A percentile compares a stretch with the other conserved stretches of the same genome.
Conservation (phyloP, 1,284 basidiomycete species). For the Inonotus obliquus region DNA sequence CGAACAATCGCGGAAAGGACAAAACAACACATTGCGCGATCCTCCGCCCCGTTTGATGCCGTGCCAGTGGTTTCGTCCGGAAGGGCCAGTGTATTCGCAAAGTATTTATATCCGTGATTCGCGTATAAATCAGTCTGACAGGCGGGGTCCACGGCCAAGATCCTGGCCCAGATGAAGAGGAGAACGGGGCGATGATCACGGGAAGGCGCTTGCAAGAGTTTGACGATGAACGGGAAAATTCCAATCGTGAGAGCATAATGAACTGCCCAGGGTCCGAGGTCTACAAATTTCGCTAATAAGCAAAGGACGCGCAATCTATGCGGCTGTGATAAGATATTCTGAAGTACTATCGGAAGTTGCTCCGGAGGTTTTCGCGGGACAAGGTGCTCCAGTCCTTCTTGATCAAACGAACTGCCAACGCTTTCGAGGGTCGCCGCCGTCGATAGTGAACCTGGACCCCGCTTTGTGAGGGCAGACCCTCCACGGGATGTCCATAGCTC, state of each 20-base stretch:
- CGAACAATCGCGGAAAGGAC: conserved; percentile 92
- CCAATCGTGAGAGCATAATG: conserved; percentile 97
- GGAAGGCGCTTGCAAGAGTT: conserved; percentile 91
- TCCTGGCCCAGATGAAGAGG: conserved; percentile 98
- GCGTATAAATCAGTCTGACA: conserved; percentile 91
- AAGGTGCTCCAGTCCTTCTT: conserved; percentile 47
- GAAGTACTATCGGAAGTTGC: conserved; percentile 95
- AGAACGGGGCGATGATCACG: conserved; percentile 95
- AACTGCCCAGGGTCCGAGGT: conserved; percentile 98
- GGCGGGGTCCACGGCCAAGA: conserved; percentile 90
- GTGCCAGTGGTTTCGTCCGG: conserved; percentile 47
- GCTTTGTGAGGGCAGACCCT: conserved; percentile 73
- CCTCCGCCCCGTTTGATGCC: conserved; percentile 91
- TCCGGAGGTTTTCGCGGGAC: conserved; percentile 89
- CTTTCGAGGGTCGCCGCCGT: conserved; percentile 11
- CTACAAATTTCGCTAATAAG: conserved; percentile 95
- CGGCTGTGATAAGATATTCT: conserved; percentile 94
- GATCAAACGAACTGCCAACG: conserved; percentile 12
- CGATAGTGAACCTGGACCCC: conserved; percentile 62
- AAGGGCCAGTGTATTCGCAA: conserved; percentile 74
- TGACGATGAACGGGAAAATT: conserved; percentile 98
- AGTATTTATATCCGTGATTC: conserved; percentile 86
- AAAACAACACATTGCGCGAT: conserved; percentile 99
- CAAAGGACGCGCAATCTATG: conserved; percentile 95
- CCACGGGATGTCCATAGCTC: conserved; percentile 97